A percentile compares a stretch with the other conserved stretches of the same genome.
Evolutionary conservation across 805 yeast species (phyloP).

Genomic region (Saccharomyces kudriavzevii): DNA sequence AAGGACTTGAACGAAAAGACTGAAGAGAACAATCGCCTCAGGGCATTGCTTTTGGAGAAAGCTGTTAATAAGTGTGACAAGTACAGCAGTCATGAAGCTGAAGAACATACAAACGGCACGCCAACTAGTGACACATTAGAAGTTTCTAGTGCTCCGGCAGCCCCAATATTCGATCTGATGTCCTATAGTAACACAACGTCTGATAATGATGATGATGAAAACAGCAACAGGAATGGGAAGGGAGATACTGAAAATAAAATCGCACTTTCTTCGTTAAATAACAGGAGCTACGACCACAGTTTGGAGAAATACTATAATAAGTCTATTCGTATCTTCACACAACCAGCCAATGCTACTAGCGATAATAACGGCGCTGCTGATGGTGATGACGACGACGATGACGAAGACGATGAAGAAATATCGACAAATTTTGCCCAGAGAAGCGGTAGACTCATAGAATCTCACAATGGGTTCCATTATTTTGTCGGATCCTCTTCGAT

Average conservation of each 20-base stretch:
- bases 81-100: not conserved
- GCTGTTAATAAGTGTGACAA: not conserved
- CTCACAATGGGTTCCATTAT: slow-evolving; percentile 66
- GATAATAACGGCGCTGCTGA: not conserved
- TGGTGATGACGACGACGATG: not conserved
- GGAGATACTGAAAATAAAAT: no score
- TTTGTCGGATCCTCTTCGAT: slow-evolving; percentile 78
- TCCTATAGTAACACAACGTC: slow-evolving; percentile 3
- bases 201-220: not conserved
- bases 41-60: not conserved
- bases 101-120: not conserved
- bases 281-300: not conserved
- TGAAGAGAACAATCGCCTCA: slow-evolving; percentile 47
- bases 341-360: not conserved
- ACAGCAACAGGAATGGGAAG: not conserved
- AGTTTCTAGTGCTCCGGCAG: not conserved
- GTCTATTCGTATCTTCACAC: not conserved
- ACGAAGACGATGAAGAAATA: slow-evolving; percentile 37
- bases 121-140: not conserved
- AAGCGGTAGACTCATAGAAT: slow-evolving; percentile 62
- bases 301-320: not conserved
- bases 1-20: slow-evolving; percentile 58
- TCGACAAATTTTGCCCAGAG: slow-evolving; percentile 66
- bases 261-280: not conserved
- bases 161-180: not conserved